phyloP scores from a whole-genome alignment of 106 monocot genomes.

The Agapanthus africanus region DNA sequence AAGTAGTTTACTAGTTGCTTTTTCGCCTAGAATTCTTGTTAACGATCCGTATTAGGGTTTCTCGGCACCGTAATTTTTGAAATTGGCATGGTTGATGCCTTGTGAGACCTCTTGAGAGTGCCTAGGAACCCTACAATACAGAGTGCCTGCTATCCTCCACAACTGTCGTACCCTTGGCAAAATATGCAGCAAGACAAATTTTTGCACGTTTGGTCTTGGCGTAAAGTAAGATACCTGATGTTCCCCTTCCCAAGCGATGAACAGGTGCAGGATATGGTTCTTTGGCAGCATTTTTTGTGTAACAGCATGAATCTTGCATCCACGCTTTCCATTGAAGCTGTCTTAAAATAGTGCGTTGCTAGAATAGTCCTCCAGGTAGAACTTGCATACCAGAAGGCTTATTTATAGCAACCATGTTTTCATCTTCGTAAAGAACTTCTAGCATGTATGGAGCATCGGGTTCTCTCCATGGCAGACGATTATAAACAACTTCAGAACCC shows the following conservation, averaged over 20 bases:
- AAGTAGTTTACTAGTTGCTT: too few relatives aligned
- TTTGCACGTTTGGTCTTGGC: constrained; percentile 86
- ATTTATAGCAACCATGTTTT: constrained; percentile 48
- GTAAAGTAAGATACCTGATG: constrained; percentile 90
- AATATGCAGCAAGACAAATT: constrained; percentile 58
- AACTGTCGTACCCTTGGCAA: constrained; percentile 52
- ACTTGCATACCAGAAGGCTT: constrained; percentile 96
- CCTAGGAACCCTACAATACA: too few relatives aligned
- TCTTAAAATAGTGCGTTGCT: constrained; percentile 79
- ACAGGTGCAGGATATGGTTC: constrained; percentile 59
- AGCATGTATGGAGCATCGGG: constrained; percentile 4
- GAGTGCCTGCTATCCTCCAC: constrained; percentile 39
- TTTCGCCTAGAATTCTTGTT: too few relatives aligned
- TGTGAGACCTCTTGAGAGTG: too few relatives aligned
- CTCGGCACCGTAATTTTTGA: too few relatives aligned
- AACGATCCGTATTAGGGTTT: too few relatives aligned
- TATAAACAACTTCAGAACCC: constrained; percentile 16
- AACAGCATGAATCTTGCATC: constrained; percentile 13
- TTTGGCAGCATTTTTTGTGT: constrained; percentile 1
- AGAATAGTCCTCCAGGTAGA: constrained; percentile 90
- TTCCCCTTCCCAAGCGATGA: constrained; percentile 89
- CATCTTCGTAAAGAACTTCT: constrained; percentile 24
- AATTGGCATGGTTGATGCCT: too few relatives aligned
- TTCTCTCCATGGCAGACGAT: constrained; percentile 19
- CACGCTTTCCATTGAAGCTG: constrained; percentile 71